phyloP scores from a whole-genome alignment of 2,329 filamentous ascomycete genomes.

The Aspergillus tubingensis region DNA sequence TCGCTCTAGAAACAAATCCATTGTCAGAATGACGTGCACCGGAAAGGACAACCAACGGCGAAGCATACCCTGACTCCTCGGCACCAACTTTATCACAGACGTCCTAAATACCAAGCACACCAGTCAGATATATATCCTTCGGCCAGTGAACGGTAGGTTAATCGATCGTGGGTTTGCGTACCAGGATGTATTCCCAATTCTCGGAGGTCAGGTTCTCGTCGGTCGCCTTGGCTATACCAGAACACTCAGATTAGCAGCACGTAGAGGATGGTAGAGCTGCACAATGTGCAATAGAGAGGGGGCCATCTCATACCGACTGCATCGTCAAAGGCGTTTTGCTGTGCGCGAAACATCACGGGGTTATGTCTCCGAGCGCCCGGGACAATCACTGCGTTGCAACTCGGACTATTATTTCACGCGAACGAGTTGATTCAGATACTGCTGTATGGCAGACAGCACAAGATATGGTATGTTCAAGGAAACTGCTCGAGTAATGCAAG shows the following conservation, averaged over 20 bases:
- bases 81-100: constrained; percentile 61
- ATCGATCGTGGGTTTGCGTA: constrained; percentile 33
- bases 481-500: not conserved
- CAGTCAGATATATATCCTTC: constrained; percentile 17
- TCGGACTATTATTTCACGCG: not conserved
- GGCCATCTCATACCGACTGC: constrained; percentile 59
- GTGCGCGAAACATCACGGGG: constrained; percentile 57
- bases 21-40: not conserved
- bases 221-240: constrained; percentile 71
- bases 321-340: constrained; percentile 71
- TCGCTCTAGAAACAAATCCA: constrained; percentile 52
- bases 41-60: not conserved
- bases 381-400: not conserved
- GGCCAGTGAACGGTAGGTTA: not conserved
- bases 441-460: not conserved
- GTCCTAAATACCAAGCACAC: constrained; percentile 45
- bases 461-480: not conserved
- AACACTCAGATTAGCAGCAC: not conserved
- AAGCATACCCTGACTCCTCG: constrained; percentile 50
- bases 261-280: not conserved
- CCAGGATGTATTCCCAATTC: constrained; percentile 72
- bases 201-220: constrained; percentile 95
- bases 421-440: not conserved
- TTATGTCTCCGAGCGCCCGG: constrained; percentile 11
- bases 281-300: not conserved